Evolutionary conservation across 495 filamentous ascomycete genomes (phyloP), one percentile per base, ranked within the genome.

Genomic region (Neurospora sp.): DNA sequence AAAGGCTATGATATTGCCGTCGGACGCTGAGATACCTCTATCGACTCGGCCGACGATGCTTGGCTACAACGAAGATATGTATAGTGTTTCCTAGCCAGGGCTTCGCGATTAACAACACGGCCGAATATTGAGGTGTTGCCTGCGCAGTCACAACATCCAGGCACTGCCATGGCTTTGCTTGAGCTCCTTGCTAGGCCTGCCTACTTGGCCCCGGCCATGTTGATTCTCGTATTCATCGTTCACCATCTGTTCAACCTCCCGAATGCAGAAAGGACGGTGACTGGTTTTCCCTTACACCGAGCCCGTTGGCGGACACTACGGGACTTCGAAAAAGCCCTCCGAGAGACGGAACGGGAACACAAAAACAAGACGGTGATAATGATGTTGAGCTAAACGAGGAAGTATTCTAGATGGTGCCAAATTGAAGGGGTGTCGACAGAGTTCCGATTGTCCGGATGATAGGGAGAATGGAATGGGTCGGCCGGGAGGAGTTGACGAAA

Each of bases 201-300:
- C 40, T 72, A 80, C 42, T 45, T 80, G 48, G 79, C 69, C 8
- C 76, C 77, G 39, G 75, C 27, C n/a, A 39, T 77, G 22, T 68
- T 80, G 12, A 38, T 81, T 9, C 69, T 75, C 68, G 76, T 71
- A 3, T 81, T 76, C 71, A 12, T 79, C 6, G 18, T 79, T 12
- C 78, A 81, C 48, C 72, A 78, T 27, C 72, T 80, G 40, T 72
- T 35, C 35, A 37, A 37, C 35, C 0, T 37, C 35, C 35, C 35
- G 35, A 37, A 37, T 37, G 35, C 44, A 73, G 78, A 9, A 74
- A 44, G 4, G 68, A 78, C 16, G 73, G 76, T 20, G 81, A 84
- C 69, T 83, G 81, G 82, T 82, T 84, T 70, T 70, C 79, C 83
- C 9, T 72, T 79, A 6, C 16, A 73, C 14, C 78, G 77, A 70